phyloP scores from a whole-genome alignment of 306 rosid genomes.

The Abrus pulchellus region DNA sequence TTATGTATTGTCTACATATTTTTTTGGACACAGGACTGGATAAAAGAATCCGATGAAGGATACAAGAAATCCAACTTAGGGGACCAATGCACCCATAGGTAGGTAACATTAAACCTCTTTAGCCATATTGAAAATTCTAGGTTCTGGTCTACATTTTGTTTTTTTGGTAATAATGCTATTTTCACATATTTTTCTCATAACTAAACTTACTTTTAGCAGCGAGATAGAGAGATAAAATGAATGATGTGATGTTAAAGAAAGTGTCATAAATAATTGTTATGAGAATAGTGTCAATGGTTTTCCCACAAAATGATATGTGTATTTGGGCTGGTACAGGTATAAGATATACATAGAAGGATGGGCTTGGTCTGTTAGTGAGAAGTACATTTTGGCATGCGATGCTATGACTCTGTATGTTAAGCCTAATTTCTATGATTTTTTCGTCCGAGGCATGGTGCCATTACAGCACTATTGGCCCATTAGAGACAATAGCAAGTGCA shows the following conservation, averaged over 20 bases:
- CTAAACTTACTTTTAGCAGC: no score
- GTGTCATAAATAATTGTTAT: no score
- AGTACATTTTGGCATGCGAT: slow-evolving; percentile 87
- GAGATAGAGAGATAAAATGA: no score
- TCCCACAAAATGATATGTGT: background rate
- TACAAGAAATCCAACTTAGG: slow-evolving; percentile 70
- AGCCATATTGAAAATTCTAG: background rate
- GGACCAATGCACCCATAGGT: slow-evolving; percentile 87
- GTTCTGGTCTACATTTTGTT: no score
- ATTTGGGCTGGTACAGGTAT: slow-evolving; percentile 51
- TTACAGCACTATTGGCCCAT: slow-evolving; percentile 92
- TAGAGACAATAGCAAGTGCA: slow-evolving; percentile 66
- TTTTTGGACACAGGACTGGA: slow-evolving; percentile 68
- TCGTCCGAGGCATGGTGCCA: slow-evolving; percentile 73
- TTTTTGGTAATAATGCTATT: no score
- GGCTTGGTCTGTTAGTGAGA: slow-evolving; percentile 97
- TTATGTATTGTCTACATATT: background rate
- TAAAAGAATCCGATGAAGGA: slow-evolving; percentile 71
- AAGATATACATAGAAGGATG: slow-evolving; percentile 92
- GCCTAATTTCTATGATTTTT: slow-evolving; percentile 73
- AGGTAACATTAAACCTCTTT: background rate
- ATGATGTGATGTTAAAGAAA: no score
- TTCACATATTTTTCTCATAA: no score
- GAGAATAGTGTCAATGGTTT: no score
- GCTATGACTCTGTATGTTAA: slow-evolving; percentile 64